phyloP scores from a whole-genome alignment of 208 protist species.

The Naegleria lovaniensis region DNA sequence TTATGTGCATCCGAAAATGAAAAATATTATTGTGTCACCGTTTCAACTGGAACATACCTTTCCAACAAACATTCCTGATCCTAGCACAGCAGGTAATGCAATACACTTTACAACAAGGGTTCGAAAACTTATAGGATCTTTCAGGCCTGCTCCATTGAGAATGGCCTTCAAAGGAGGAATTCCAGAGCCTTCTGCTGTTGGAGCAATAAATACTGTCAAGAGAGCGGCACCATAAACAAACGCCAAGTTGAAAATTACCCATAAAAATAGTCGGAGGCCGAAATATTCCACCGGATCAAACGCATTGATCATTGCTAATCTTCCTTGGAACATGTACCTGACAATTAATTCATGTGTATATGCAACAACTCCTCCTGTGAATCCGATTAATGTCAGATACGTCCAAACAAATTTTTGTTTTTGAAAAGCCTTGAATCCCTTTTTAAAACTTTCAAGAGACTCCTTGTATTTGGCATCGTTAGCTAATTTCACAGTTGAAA shows the following conservation, averaged over 20 bases:
- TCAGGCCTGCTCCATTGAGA: not conserved
- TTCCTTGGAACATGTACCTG: not conserved
- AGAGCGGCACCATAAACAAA: not conserved
- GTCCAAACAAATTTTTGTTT: not conserved
- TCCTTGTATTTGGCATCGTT: not conserved
- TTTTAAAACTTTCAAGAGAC: not conserved
- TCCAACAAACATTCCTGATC: not conserved
- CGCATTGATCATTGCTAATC: not conserved
- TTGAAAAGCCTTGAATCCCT: not conserved
- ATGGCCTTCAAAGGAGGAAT: not conserved
- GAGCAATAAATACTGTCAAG: not conserved
- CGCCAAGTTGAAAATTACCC: not conserved
- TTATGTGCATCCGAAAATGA: no score
- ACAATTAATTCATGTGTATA: not conserved
- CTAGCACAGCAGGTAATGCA: not conserved
- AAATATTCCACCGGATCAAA: not conserved
- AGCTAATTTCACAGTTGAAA: not conserved
- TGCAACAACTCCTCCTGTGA: not conserved
- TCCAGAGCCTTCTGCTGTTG: not conserved
- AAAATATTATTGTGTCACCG: no score
- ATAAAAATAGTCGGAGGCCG: not conserved
- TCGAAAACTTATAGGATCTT: not conserved
- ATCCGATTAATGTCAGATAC: not conserved
- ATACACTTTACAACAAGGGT: not conserved
- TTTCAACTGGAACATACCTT: not conserved